Conservation (phyloP, 805 yeast genomes). For the Monosporozyma siamensis region DNA sequence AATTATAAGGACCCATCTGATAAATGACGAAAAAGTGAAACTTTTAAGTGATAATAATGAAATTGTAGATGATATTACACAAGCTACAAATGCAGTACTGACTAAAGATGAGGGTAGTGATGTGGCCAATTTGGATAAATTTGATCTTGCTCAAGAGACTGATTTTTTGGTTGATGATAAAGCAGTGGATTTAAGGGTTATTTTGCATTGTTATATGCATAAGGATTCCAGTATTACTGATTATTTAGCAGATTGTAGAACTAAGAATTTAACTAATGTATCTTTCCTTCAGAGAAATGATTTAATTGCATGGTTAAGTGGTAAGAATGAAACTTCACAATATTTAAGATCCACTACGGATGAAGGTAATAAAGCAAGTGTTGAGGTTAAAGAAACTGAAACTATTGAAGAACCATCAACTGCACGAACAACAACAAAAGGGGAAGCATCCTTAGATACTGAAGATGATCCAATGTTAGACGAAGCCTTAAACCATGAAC, state of each 20-base stretch:
- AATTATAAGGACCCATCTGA: constrained; percentile 15
- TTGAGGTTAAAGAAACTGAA: constrained; percentile 4
- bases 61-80: constrained; percentile 30
- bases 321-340: constrained; percentile 51
- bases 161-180: constrained; percentile 44
- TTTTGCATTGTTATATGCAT: constrained; percentile 70
- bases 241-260: constrained; percentile 65
- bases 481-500: constrained; percentile 32
- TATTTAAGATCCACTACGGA: constrained; percentile 31
- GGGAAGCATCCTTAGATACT: neutral
- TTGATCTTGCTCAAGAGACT: constrained; percentile 31
- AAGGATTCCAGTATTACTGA: constrained; percentile 71
- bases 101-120: constrained; percentile 11
- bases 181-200: constrained; percentile 46
- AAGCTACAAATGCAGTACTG: constrained; percentile 29
- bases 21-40: constrained; percentile 11
- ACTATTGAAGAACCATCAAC: constrained; percentile 13
- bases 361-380: neutral
- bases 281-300: constrained; percentile 82
- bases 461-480: constrained; percentile 28
- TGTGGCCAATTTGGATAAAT: constrained; percentile 32
- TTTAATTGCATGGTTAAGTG: constrained; percentile 70
- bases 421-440: neutral
- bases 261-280: constrained; percentile 54
- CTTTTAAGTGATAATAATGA: constrained; percentile 16